Base-by-base conservation (phyloP, 2,329 filamentous ascomycete species). In the Rhytidhysteron rufulum region DNA sequence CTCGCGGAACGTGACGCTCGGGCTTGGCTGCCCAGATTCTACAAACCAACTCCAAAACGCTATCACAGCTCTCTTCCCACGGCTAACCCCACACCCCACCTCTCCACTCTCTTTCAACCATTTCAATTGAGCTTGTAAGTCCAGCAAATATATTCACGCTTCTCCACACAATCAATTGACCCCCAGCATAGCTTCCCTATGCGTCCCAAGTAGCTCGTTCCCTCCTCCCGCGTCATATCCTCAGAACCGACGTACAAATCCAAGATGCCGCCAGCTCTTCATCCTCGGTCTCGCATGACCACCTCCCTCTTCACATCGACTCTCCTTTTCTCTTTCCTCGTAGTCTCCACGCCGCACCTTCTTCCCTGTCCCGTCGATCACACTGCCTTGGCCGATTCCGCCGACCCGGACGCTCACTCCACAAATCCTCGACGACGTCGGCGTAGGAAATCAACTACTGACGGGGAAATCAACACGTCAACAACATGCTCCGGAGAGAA, bases 271-370 rank as follows among this genome's bases (percentile, higher is more conserved):
- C 86, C 81, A 30, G 73, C 91, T 69, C 82, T 98, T 31, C 93
- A 98, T 67, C 93, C 93, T 24, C 84, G 90, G 66, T 97, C 91
- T 53, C 84, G 88, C 57, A 87, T 88, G 72, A 98, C 93, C 55
- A 90, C 86, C 41, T 93, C 89, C 33, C 83, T 98, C 45, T 98
- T 98, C 72, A 89, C 88, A 37, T 88, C 86, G n/a, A 97, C 91
- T 1, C 79, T 97, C 40, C 77, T 87, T 47, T 83, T 89, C 22
- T 93, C 86, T 53, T 95, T 98, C 66, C 78, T 95, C 48, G 90
- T 98, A 47, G 93, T 98, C 39, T 88, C 81, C 21, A 74, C 95
- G 32, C 93, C 93, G 17, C 93, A 98, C 65, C 62, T 94, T 21
- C 79, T 98, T 15, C 93, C 93, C 2, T 98, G 93, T 62, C 93